These are phyloP conservation scores for Podaxis rugospora DNA, from an alignment of 768 basidiomycete species.

Conservation along the genomic window DNA sequence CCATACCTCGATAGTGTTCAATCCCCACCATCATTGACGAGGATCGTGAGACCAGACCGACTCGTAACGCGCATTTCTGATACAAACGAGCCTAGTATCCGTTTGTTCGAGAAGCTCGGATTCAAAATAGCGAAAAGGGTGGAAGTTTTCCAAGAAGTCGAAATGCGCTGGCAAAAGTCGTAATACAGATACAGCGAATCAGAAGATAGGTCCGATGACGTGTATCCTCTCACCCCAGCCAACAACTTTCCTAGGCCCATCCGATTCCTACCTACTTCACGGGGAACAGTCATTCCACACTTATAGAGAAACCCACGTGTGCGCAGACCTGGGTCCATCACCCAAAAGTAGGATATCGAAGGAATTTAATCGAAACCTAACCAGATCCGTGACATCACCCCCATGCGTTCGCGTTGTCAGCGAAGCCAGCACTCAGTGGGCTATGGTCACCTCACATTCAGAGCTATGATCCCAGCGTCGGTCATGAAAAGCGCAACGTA, in stretches of 20 bases:
- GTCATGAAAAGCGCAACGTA: not conserved
- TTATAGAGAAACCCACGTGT: not conserved
- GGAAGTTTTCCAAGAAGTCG: constrained; percentile 78
- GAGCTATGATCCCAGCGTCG: not conserved
- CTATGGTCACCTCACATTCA: not conserved
- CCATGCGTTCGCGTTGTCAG: not conserved
- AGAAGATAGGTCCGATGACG: not conserved
- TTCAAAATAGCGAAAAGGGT: constrained; percentile 66
- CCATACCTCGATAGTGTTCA: constrained; percentile 1
- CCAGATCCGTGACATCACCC: not conserved
- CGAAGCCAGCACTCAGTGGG: not conserved
- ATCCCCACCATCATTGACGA: constrained; percentile 17
- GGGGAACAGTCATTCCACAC: no score
- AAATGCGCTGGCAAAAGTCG: constrained; percentile 51
- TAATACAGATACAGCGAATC: not conserved
- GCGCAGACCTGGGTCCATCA: not conserved
- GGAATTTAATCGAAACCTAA: not conserved
- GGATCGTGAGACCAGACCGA: constrained; percentile 33
- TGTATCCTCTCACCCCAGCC: not conserved
- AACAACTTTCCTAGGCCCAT: not conserved
- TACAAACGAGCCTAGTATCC: constrained; percentile 64
- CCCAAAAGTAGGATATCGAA: not conserved
- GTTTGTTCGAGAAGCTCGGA: constrained; percentile 72
- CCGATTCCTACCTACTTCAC: no score
- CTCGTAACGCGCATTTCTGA: constrained; percentile 72